Evolutionary conservation across 805 yeast species (phyloP), one percentile per base, ranked within the genome.

Genomic region (Kuraishia ogatae): DNA sequence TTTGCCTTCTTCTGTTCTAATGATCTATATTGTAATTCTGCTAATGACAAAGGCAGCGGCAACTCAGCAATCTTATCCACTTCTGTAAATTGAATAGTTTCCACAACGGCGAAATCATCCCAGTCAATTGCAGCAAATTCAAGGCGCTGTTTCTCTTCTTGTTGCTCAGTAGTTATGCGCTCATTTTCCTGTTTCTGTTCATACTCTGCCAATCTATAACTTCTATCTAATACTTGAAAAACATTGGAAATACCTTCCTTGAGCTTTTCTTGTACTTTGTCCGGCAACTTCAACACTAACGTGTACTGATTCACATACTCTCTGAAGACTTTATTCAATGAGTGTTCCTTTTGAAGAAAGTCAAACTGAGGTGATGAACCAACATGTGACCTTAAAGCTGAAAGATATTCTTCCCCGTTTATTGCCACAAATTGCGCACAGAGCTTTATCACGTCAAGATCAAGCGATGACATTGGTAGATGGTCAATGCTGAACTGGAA

Each of bases 51-150:
- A 0, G 96, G 89, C 10, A 64, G 61, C 0, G 80, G 75, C 53
- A 84, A 69, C 53, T 82, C 85, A 3, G 81, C 76, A 11, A 77
- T 80, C 57, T 77, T 74, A 65, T 85, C 91, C 6, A 80, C 68
- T 1, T 81, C 83, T 17, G 81, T 80, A 60, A 90, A 85, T 52
- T 77, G 82, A 15, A 91, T 74, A 1, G 85, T 82, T 52, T 84
- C 89, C 7, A 89, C 85, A 19, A 89, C 74, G 1, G 77, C 74
- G 64, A 92, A 93, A 58, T 87, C 89, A 55, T 84, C 84, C 99
- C 99, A 93, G 69, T 92, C 91, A 22, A 90, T 84, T 10, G 87
- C 79, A 0, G 92, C 89, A 69, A 78, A 89, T 48, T 79, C 84
- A 4, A 82, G 60, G 56, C 76, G 76, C 47, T 79, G 76, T 50